Evolutionary conservation across 2,329 filamentous ascomycete species (phyloP).

Genomic region (Aspergillus versicolor): DNA sequence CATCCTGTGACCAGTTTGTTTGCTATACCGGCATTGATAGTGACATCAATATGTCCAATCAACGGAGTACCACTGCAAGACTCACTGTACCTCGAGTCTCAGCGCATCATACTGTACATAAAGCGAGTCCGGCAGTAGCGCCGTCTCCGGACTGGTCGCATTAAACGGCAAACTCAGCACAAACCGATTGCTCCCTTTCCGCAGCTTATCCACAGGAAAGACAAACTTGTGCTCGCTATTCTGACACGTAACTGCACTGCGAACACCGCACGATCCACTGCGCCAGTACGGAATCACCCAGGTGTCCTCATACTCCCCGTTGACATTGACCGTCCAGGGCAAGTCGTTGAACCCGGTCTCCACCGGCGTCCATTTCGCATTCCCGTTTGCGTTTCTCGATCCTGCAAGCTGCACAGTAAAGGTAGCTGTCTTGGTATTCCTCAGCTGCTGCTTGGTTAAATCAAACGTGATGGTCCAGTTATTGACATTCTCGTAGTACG

Average conservation of each 20-base stretch:
- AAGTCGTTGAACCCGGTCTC: slow-evolving; percentile 55
- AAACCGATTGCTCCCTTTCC: slow-evolving; percentile 54
- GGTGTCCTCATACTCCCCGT: slow-evolving; percentile 45
- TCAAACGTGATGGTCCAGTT: slow-evolving; percentile 62
- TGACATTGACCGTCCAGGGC: slow-evolving; percentile 46
- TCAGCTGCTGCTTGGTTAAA: slow-evolving; percentile 43
- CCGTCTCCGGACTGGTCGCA: slow-evolving; percentile 59
- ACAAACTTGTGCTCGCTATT: slow-evolving; percentile 60
- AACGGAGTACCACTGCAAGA: too few relatives aligned
- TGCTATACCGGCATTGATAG: too few relatives aligned
- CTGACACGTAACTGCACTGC: slow-evolving; percentile 62
- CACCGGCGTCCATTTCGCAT: slow-evolving; percentile 59
- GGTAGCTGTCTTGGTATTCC: slow-evolving; percentile 49
- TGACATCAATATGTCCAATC: too few relatives aligned
- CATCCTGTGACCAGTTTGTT: too few relatives aligned
- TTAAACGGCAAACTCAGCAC: slow-evolving; percentile 60
- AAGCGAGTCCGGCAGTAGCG: slow-evolving; percentile 53
- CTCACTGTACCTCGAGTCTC: slow-evolving; percentile 52
- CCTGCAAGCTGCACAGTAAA: slow-evolving; percentile 64
- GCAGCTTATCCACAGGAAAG: slow-evolving; percentile 52
- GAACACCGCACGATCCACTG: slow-evolving; percentile 57
- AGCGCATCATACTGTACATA: slow-evolving; percentile 68
- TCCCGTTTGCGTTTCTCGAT: slow-evolving; percentile 62
- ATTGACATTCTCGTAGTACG: slow-evolving; percentile 44
- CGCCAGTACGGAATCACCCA: slow-evolving; percentile 50